A percentile compares a stretch with the other conserved stretches of the same genome.
Conservation (phyloP, 2,329 filamentous ascomycete species). For the Fusarium devonianum region DNA sequence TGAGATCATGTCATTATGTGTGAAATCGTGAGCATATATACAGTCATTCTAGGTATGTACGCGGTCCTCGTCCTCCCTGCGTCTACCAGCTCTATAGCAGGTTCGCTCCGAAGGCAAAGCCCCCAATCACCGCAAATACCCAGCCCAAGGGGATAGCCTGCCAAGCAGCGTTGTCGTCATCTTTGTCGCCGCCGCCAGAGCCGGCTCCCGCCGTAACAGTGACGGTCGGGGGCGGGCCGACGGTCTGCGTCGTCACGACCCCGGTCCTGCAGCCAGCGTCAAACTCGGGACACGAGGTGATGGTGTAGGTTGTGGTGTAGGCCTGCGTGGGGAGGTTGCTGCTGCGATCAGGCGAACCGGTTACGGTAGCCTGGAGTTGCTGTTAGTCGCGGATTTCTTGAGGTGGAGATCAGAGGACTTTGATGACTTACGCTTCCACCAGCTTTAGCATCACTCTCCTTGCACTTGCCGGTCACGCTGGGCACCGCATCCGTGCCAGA, state of each 20-base stretch:
- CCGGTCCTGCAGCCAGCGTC: conserved; percentile 37
- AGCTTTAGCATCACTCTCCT: conserved; percentile 40
- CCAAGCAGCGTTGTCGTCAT: conserved; percentile 29
- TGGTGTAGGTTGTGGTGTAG: conserved; percentile 41
- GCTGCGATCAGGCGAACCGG: conserved; percentile 5
- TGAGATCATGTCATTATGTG: conserved; percentile 23
- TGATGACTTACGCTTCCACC: conserved; percentile 12
- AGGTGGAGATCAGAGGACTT: not conserved
- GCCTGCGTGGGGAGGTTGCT: conserved; percentile 22
- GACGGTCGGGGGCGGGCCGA: conserved; percentile 25
- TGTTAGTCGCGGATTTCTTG: not conserved
- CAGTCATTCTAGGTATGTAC: conserved; percentile 6
- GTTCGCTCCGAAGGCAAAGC: conserved; percentile 35
- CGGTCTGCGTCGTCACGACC: conserved; percentile 39
- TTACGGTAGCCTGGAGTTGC: conserved; percentile 5
- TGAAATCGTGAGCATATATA: conserved; percentile 24
- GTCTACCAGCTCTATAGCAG: conserved; percentile 29
- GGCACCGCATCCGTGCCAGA: conserved; percentile 46
- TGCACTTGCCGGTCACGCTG: conserved; percentile 46
- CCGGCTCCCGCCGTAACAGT: conserved; percentile 33
- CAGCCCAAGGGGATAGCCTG: conserved; percentile 24
- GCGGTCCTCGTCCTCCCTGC: not conserved
- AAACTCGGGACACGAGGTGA: conserved; percentile 39
- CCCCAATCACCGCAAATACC: conserved; percentile 30
- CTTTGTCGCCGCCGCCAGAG: conserved; percentile 14